Evolutionary conservation across 176 grass and related monocot genomes (phyloP), one percentile per base, ranked within the genome.

Genomic region (Phoenix dactylifera): DNA sequence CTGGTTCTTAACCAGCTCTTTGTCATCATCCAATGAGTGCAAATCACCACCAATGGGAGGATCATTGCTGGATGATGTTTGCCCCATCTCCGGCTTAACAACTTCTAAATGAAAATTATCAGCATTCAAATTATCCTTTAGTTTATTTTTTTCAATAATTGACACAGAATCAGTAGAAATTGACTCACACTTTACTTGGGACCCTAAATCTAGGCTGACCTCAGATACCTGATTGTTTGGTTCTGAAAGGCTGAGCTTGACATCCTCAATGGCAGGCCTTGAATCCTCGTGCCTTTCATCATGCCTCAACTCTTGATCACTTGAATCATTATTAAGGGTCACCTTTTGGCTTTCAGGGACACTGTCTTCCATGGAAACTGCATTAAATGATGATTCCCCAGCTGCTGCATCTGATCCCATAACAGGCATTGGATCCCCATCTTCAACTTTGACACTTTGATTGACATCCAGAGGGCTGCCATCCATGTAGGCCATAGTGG

Each of bases 21-120:
- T 99, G 16, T 83, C 70, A 62, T 58, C 26, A 65, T 67, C 78
- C 60, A 60, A 18, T 63, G 69, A 73, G 68, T 90, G 82, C 67
- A 83, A 72, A 77, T 90, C 79, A 49, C 69, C 79, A 90, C 83
- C 87, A 86, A 86, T 26, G 65, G 76, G 76, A 86, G 79, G 72
- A 83, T 83, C 65, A 68, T 6, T 74, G 79, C 76, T 84, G 22
- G 87, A 86, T 74, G 82, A 83, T 86, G 87, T 79, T 81, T 83
- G 60, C 49, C 83, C 77, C 88, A 99, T 86, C 79, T 81, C 85
- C 77, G 79, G 88, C 82, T 93, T 89, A 89, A 77, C 70, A 73
- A 73, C 76, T 79, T 93, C 88, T 93, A 99, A 84, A 99, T 92
- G 85, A 93, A 89, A 99, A 83, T 93, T 92, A 85, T 93, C 86